phyloP scores from a whole-genome alignment of 2,329 filamentous ascomycete species.

The Zopfia rhizophila region DNA sequence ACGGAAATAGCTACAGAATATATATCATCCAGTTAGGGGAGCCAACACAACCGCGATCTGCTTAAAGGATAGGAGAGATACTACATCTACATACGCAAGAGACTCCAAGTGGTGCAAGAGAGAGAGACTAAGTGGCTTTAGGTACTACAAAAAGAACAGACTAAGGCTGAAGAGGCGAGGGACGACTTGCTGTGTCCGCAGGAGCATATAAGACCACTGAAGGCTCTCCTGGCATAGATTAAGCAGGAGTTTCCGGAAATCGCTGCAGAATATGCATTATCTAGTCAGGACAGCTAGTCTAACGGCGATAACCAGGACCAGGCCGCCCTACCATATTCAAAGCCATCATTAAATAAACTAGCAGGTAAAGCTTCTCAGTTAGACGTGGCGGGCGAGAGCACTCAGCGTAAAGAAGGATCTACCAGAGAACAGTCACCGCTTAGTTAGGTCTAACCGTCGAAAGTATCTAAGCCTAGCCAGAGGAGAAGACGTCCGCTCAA shows the following conservation, averaged over 20 bases:
- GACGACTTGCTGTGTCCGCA: background rate
- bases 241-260: constrained; percentile 5
- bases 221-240: constrained; percentile 1
- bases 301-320: constrained; percentile 2
- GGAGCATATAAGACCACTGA: constrained; percentile 1
- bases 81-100: constrained; percentile 2
- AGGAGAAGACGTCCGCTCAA: constrained; percentile 2
- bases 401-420: background rate
- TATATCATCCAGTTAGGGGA: constrained; percentile 1
- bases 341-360: background rate
- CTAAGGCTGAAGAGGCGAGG: background rate
- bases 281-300: background rate
- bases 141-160: no score
- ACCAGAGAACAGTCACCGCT: constrained; percentile 1
- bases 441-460: constrained; percentile 1
- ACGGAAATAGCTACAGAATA: constrained; percentile 3
- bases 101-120: background rate
- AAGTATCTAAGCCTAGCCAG: constrained; percentile 4
- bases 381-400: no score
- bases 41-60: constrained; percentile 5
- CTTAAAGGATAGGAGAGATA: constrained; percentile 1
- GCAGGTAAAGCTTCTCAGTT: background rate
- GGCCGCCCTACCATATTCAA: background rate
- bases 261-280: background rate
- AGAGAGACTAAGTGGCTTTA: background rate